Evolutionary conservation across 2,329 filamentous ascomycete species (phyloP).

Genomic region (Trichoderma sp.): DNA sequence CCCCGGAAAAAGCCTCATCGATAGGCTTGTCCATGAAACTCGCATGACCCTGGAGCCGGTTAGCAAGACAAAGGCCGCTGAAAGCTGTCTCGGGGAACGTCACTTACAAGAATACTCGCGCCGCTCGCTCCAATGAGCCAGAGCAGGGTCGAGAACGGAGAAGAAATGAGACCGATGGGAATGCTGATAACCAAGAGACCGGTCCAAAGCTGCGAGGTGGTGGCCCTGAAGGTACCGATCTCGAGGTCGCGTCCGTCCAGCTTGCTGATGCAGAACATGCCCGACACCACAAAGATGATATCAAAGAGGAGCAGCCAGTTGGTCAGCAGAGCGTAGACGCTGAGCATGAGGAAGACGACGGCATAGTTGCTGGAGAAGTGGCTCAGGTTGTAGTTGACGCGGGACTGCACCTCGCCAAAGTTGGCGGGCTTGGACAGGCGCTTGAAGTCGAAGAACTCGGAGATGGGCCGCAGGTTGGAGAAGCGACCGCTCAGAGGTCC

Average conservation of each 20-base stretch:
- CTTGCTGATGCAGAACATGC: slow-evolving; percentile 90
- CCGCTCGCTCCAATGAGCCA: slow-evolving; percentile 97
- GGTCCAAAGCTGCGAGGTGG: slow-evolving; percentile 92
- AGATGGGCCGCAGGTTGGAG: slow-evolving; percentile 85
- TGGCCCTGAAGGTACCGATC: slow-evolving; percentile 78
- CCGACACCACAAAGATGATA: slow-evolving; percentile 81
- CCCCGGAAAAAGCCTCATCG: slow-evolving; percentile 99
- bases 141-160: slow-evolving; percentile 80
- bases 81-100: not conserved
- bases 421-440: slow-evolving; percentile 91
- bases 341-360: slow-evolving; percentile 89
- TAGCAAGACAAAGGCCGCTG: not conserved
- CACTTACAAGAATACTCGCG: slow-evolving; percentile 71
- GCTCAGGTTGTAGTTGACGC: slow-evolving; percentile 94
- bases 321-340: slow-evolving; percentile 90
- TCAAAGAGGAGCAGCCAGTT: slow-evolving; percentile 87
- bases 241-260: slow-evolving; percentile 87
- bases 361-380: slow-evolving; percentile 99
- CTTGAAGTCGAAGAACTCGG: slow-evolving; percentile 96
- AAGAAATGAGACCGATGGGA: slow-evolving; percentile 81
- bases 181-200: slow-evolving; percentile 79
- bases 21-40: slow-evolving; percentile 97
- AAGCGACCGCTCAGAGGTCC: slow-evolving; percentile 81
- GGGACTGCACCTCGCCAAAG: slow-evolving; percentile 85
- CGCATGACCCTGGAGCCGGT: slow-evolving; percentile 69